Evolutionary conservation across 768 basidiomycete species (phyloP), one percentile per base, ranked within the genome.

Genomic region (Hypholoma sublateritium): DNA sequence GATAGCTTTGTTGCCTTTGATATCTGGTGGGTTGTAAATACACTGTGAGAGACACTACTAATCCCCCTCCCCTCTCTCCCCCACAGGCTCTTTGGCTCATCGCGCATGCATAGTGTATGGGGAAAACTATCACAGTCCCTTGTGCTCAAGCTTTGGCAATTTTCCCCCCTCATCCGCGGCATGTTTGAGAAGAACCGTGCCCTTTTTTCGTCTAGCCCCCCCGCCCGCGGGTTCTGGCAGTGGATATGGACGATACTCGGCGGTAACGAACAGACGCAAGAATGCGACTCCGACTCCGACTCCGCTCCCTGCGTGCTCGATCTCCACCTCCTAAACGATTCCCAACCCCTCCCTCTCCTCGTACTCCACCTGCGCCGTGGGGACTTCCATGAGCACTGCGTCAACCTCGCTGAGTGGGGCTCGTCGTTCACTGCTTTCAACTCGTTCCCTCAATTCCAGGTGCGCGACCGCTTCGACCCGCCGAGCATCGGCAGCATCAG

Each of bases 91-190:
- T 82, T 87, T 43, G 80, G 79, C 22, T 69, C 72, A 0, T 53
- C 69, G 5, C 70, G 76, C 11, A 66, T 83, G 5, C 74, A 83
- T 17, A 73, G 74, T 25, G 59, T 82, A 19, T 77, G 77, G 76
- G 71, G 71, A 4, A 65, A 76, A 4, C 67, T 85, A 3, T 75
- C 77, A 8, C 56, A 65, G 1, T 83, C 83, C 32, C 79, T 84
- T 0, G 74, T 80, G 5, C 65, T 89, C 7, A 77, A 73, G 4
- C 60, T 79, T 34, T 86, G 84, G 66, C 72, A 75, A 16, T 88
- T 86, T 86, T 89, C 89, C 0, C 75, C 84, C 0, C 77, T 88
- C 3, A 72, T 89, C 55, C 70, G 82, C 46, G 65, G 65, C n/a
- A 77, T 77, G 0, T 84, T 81, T 63, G 60, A 70, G 17, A 66